A percentile compares a stretch with the other conserved stretches of the same genome.
Conservation (phyloP, 768 basidiomycete species). For the Lentinula aciculospora region DNA sequence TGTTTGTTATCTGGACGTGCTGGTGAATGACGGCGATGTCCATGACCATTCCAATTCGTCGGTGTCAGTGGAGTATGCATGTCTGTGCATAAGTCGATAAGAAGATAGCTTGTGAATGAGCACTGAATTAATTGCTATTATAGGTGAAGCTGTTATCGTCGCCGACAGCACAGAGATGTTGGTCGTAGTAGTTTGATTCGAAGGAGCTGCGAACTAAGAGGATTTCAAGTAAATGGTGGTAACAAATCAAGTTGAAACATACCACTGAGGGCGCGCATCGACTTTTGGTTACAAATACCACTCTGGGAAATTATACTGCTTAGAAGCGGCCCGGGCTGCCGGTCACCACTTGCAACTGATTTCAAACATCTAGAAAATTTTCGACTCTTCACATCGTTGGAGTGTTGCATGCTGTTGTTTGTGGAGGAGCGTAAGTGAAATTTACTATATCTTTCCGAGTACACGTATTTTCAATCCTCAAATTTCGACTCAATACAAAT, state of each 20-base stretch:
- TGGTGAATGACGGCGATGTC: neutral
- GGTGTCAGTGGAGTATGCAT: slow-evolving; percentile 1
- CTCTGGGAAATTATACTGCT: neutral
- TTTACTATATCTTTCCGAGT: no score
- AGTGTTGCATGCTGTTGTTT: no score
- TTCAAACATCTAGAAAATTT: no score
- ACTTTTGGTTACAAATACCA: neutral
- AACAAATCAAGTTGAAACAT: neutral
- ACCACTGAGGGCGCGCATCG: neutral
- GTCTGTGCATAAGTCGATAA: neutral
- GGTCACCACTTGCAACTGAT: no score
- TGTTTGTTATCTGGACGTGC: neutral
- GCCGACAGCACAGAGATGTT: neutral
- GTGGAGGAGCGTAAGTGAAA: no score
- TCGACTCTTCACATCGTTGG: no score
- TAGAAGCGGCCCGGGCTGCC: no score
- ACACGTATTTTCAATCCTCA: no score
- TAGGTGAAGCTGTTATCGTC: neutral
- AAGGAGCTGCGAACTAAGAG: neutral
- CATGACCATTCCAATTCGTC: neutral
- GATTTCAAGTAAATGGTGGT: neutral
- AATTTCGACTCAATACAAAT: no score
- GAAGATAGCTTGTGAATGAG: neutral
- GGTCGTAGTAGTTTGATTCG: neutral
- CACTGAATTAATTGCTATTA: neutral